Percentiles rank a stretch among this genome's conserved stretches.
Conservation (phyloP, 2,329 filamentous ascomycete genomes). For the Torrubiella hemipterigena region DNA sequence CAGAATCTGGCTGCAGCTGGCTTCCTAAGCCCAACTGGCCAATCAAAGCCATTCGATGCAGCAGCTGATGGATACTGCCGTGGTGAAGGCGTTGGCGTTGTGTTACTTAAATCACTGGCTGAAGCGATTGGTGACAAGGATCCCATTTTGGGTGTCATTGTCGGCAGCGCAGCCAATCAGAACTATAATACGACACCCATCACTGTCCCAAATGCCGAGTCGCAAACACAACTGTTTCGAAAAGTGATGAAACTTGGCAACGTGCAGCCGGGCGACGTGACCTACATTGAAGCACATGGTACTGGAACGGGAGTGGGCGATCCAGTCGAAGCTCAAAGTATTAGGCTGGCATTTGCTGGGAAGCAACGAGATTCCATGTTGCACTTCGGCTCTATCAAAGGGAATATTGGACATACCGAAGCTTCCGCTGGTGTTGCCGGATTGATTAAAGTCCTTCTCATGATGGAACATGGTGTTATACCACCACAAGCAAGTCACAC, state of each 20-base stretch:
- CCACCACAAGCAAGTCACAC: conserved; percentile 20
- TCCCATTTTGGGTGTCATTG: conserved; percentile 24
- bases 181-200: conserved; percentile 23
- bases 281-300: conserved; percentile 83
- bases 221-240: conserved; percentile 60
- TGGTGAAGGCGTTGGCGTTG: conserved; percentile 30
- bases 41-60: conserved; percentile 14
- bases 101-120: conserved; percentile 33
- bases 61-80: conserved; percentile 34
- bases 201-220: conserved; percentile 41
- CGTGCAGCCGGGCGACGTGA: conserved; percentile 63
- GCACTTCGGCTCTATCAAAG: conserved; percentile 50
- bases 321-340: conserved; percentile 65
- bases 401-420: conserved; percentile 52
- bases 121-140: conserved; percentile 33
- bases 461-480: conserved; percentile 28
- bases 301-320: conserved; percentile 83
- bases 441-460: conserved; percentile 53
- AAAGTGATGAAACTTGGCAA: conserved; percentile 60
- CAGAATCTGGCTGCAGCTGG: conserved; percentile 7
- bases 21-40: conserved; percentile 14
- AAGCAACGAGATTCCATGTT: conserved; percentile 36
- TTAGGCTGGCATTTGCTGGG: conserved; percentile 45
- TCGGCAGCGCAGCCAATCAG: conserved; percentile 23
- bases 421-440: conserved; percentile 49